phyloP scores from a whole-genome alignment of 768 basidiomycete species.

The Lactarius sanguifluus region DNA sequence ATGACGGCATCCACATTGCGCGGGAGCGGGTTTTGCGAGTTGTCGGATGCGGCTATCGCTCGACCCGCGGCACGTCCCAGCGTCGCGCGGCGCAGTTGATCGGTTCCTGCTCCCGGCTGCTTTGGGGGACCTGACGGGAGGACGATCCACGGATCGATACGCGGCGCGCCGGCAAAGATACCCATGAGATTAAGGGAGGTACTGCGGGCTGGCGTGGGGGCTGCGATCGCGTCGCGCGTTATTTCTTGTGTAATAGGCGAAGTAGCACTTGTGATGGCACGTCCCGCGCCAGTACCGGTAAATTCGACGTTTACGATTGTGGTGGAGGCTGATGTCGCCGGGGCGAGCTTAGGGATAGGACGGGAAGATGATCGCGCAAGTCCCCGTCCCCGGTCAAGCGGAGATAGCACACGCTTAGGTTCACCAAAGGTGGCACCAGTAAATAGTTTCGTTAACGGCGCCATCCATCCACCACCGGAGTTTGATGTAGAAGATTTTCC shows the following conservation, averaged over 20 bases:
- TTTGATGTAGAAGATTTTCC: slow-evolving; percentile 37
- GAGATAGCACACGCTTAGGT: slow-evolving; percentile 32
- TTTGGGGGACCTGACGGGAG: slow-evolving; percentile 41
- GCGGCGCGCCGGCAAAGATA: slow-evolving; percentile 91
- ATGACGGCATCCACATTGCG: slow-evolving; percentile 30
- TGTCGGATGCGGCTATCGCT: neutral
- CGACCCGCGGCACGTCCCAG: slow-evolving; percentile 20
- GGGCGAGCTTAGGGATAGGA: slow-evolving; percentile 74
- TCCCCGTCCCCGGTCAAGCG: slow-evolving; percentile 32
- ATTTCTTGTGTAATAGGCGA: slow-evolving; percentile 28
- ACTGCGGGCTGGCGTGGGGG: slow-evolving; percentile 28
- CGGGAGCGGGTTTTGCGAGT: neutral
- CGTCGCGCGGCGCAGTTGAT: slow-evolving; percentile 23
- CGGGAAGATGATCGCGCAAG: slow-evolving; percentile 39
- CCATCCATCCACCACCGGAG: slow-evolving; percentile 66
- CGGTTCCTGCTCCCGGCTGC: slow-evolving; percentile 6
- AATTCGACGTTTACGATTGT: slow-evolving; percentile 98
- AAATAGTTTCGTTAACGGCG: slow-evolving; percentile 82
- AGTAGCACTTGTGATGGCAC: slow-evolving; percentile 50
- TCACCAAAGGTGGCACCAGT: slow-evolving; percentile 38
- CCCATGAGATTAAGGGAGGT: slow-evolving; percentile 57
- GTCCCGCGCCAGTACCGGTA: slow-evolving; percentile 65
- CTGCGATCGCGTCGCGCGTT: slow-evolving; percentile 35
- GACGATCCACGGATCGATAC: slow-evolving; percentile 72
- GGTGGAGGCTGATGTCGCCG: slow-evolving; percentile 82